These are phyloP conservation scores for Pichia nakasei DNA, from an alignment of 805 yeast species.

Conservation along the genomic window DNA sequence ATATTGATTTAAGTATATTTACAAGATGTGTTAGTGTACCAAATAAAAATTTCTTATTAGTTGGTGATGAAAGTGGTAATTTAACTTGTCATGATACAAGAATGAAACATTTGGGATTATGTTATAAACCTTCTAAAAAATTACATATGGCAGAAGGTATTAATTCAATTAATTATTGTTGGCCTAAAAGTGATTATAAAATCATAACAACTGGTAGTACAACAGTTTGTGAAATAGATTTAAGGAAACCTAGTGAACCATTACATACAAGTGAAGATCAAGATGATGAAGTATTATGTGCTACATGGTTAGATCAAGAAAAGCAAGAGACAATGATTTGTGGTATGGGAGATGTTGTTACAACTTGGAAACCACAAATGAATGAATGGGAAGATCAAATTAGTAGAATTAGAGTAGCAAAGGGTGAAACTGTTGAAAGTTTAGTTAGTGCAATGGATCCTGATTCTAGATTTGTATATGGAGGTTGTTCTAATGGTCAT, in stretches of 20 bases:
- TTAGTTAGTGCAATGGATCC: constrained; percentile 48
- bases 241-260: constrained; percentile 50
- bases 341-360: constrained; percentile 81
- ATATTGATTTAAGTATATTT: constrained; percentile 12
- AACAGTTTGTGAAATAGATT: constrained; percentile 68
- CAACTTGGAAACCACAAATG: constrained; percentile 72
- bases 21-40: constrained; percentile 39
- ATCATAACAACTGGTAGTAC: constrained; percentile 78
- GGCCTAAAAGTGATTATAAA: constrained; percentile 66
- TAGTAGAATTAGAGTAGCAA: constrained; percentile 59
- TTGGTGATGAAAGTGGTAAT: constrained; percentile 65
- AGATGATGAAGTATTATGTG: constrained; percentile 82
- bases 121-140: constrained; percentile 36
- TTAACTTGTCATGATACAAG: constrained; percentile 55
- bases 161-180: constrained; percentile 63
- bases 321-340: constrained; percentile 46
- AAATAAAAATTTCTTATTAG: constrained; percentile 40
- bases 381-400: constrained; percentile 72
- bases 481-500: constrained; percentile 72
- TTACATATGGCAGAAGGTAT: constrained; percentile 76
- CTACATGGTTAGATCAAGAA: constrained; percentile 56
- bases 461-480: constrained; percentile 54
- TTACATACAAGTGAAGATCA: constrained; percentile 73
- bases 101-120: constrained; percentile 31
- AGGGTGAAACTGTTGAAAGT: constrained; percentile 60